These are phyloP conservation scores for Apiospora phragmitis DNA, from an alignment of 2,329 filamentous ascomycete species.

Conservation along the genomic window DNA sequence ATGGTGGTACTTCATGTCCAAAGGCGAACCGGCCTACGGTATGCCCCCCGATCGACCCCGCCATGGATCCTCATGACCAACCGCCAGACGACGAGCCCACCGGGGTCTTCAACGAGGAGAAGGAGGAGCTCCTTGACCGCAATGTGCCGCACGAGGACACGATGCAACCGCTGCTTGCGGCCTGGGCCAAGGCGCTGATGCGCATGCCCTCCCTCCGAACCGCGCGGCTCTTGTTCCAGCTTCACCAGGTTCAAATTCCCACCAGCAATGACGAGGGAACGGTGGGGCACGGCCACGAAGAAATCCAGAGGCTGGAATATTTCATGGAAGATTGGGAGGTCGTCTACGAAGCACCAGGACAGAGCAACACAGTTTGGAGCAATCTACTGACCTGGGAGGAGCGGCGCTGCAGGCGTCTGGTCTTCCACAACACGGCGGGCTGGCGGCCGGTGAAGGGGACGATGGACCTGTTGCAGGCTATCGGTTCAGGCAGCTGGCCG, in stretches of 20 bases:
- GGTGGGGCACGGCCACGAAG: background rate
- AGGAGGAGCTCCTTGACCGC: background rate
- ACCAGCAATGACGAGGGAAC: too few species aligned
- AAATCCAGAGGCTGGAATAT: too few species aligned
- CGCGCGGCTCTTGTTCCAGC: background rate
- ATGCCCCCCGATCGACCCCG: too few species aligned
- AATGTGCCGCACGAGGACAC: constrained; percentile 8
- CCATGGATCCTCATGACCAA: too few species aligned
- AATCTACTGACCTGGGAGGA: background rate
- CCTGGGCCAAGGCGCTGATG: constrained; percentile 11
- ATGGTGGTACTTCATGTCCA: constrained; percentile 11
- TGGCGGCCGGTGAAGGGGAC: constrained; percentile 7
- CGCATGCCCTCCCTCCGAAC: constrained; percentile 7
- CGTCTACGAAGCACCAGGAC: constrained; percentile 9
- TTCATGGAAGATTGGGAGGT: constrained; percentile 12
- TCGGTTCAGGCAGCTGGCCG: background rate
- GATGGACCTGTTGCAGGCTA: constrained; percentile 7
- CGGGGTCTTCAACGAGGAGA: background rate
- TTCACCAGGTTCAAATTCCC: background rate
- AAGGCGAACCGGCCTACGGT: constrained; percentile 10
- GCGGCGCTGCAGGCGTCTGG: background rate
- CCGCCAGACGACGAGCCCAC: background rate
- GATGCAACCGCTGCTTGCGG: constrained; percentile 6
- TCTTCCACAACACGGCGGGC: constrained; percentile 10
- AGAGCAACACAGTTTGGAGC: background rate